Conservation (phyloP, 352 stramenopile genomes). For the Pythium pectinolyticum region DNA sequence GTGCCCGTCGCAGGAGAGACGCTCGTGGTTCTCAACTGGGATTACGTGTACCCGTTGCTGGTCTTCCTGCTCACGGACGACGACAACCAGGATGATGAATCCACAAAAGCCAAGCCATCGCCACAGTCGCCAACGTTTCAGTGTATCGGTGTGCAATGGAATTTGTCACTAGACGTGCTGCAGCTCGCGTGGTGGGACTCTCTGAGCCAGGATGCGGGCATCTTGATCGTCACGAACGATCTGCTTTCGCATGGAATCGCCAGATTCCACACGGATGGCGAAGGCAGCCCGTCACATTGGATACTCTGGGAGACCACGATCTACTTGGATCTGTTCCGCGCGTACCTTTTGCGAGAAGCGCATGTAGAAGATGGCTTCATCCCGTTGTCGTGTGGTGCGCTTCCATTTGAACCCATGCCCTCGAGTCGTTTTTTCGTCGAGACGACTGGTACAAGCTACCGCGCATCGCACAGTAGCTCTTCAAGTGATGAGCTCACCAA, state of each 20-base stretch:
- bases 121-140: slow-evolving; percentile 2
- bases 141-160: slow-evolving; percentile 64
- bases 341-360: slow-evolving; percentile 51
- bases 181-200: slow-evolving; percentile 74
- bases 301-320: slow-evolving; percentile 55
- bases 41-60: slow-evolving; percentile 66
- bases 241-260: slow-evolving; percentile 54
- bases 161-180: slow-evolving; percentile 53
- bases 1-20: slow-evolving; percentile 48
- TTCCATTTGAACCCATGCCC: slow-evolving; percentile 17
- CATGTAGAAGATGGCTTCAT: slow-evolving; percentile 7
- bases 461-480: slow-evolving; percentile 21
- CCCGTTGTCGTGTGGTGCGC: slow-evolving; percentile 5
- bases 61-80: slow-evolving; percentile 50
- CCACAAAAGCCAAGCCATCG: too few species aligned
- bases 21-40: slow-evolving; percentile 64
- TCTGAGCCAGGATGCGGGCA: slow-evolving; percentile 47
- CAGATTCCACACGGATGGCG: background rate
- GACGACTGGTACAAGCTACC: slow-evolving; percentile 61
- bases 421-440: slow-evolving; percentile 61
- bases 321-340: slow-evolving; percentile 56
- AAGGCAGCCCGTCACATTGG: slow-evolving; percentile 28
- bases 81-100: slow-evolving; percentile 16
- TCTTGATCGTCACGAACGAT: slow-evolving; percentile 53
- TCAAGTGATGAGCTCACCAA: slow-evolving; percentile 4